Evolutionary conservation across 2,329 filamentous ascomycete species (phyloP).

Genomic region (Pseudopithomyces maydicus): DNA sequence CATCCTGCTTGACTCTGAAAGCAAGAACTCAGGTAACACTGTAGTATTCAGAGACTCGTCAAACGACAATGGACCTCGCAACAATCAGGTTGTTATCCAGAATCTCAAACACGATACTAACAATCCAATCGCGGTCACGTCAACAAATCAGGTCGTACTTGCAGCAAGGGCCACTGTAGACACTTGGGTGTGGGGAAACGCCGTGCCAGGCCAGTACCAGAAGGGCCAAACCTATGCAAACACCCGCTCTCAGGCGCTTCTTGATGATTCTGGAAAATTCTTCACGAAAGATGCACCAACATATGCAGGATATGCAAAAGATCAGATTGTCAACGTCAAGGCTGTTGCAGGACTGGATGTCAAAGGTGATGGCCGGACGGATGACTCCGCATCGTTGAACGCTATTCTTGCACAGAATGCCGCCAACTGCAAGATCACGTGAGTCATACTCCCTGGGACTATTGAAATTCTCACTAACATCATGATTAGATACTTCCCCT

Average conservation of each 20-base stretch:
- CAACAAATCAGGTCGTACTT: not conserved
- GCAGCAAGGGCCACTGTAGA: not conserved
- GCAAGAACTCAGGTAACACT: constrained; percentile 3
- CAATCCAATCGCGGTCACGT: constrained; percentile 1
- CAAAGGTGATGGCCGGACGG: constrained; percentile 1
- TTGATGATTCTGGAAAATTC: not conserved
- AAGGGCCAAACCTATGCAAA: not conserved
- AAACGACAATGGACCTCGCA: not conserved
- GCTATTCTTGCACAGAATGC: constrained; percentile 4
- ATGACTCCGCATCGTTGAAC: constrained; percentile 2
- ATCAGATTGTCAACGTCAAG: constrained; percentile 7
- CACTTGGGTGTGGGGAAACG: constrained; percentile 4
- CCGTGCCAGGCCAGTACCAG: not conserved
- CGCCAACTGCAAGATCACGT: constrained; percentile 5
- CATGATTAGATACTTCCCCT: constrained; percentile 12
- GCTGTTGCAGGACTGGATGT: not conserved
- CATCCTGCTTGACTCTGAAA: constrained; percentile 1
- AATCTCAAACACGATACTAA: constrained; percentile 1
- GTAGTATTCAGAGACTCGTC: constrained; percentile 4
- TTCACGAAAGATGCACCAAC: constrained; percentile 6
- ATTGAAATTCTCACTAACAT: not conserved
- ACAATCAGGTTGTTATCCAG: constrained; percentile 4
- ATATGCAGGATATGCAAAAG: not conserved
- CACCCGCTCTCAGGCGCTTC: not conserved
- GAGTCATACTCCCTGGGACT: not conserved